phyloP scores from a whole-genome alignment of 1,284 basidiomycete species.

The Malassezia slooffiae region DNA sequence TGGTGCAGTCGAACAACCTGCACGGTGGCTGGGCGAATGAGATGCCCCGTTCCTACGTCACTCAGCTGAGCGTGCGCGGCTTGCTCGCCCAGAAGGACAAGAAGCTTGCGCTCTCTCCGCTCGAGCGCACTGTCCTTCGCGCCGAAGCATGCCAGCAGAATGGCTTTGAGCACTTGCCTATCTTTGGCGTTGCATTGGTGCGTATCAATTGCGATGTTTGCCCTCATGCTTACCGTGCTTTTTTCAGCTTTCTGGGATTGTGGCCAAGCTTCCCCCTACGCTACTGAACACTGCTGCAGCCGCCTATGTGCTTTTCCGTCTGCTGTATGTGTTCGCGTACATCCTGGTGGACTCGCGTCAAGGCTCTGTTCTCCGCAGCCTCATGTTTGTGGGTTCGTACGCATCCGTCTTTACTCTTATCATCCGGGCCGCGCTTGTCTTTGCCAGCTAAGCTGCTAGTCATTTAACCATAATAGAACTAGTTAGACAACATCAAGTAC shows the following conservation, averaged over 20 bases:
- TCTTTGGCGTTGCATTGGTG: background rate
- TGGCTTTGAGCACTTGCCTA: background rate
- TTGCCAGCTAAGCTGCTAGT: too few relatives aligned
- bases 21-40: background rate
- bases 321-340: background rate
- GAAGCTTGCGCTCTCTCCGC: background rate
- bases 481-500: too few relatives aligned
- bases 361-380: background rate
- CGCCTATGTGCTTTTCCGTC: background rate
- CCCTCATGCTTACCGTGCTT: too few relatives aligned
- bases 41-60: conserved; percentile 1
- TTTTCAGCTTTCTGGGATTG: background rate
- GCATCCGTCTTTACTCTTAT: too few relatives aligned
- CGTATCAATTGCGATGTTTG: too few relatives aligned
- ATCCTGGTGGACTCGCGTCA: background rate
- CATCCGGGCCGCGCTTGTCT: too few relatives aligned
- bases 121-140: background rate
- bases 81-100: background rate
- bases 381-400: background rate
- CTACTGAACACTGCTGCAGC: background rate
- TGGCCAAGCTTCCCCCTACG: background rate
- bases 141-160: conserved; percentile 2
- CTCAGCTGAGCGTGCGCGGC: conserved; percentile 2
- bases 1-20: background rate
- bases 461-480: too few relatives aligned